Percentiles rank a stretch among this genome's conserved stretches.
Evolutionary conservation across 345 rosid species (phyloP).

Genomic region (Durio zibethinus): DNA sequence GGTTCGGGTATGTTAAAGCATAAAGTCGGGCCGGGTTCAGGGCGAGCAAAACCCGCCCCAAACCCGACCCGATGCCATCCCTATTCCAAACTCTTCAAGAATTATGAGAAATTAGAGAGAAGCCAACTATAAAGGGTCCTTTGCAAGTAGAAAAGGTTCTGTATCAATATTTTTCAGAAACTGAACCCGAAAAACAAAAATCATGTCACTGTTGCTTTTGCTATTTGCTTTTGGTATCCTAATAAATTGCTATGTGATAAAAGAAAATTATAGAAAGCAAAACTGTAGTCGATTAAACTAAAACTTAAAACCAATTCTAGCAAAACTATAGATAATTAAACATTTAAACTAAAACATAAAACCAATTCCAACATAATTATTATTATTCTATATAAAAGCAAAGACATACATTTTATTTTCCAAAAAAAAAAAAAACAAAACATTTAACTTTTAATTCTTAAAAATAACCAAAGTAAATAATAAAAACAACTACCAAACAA

Average conservation of each 20-base stretch:
- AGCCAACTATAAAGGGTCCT: background rate
- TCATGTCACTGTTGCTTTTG: background rate
- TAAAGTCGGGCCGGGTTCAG: no score
- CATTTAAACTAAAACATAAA: background rate
- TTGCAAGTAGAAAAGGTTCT: background rate
- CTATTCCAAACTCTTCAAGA: no score
- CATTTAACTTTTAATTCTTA: background rate
- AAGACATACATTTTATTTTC: background rate
- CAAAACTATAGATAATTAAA: background rate
- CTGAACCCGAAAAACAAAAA: background rate
- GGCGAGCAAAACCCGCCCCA: no score
- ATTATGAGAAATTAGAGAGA: background rate
- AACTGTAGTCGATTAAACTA: background rate
- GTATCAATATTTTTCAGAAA: no score
- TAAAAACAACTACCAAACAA: background rate
- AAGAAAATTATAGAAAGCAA: background rate
- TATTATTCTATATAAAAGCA: background rate
- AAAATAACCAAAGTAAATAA: background rate
- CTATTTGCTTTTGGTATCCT: background rate
- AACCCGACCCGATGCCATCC: no score
- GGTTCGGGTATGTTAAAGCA: no score
- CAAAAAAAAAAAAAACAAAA: background rate
- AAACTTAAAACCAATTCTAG: background rate
- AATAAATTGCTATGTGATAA: background rate
- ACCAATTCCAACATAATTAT: background rate